Evolutionary conservation across 2,329 filamentous ascomycete genomes (phyloP).

Genomic region (Aspergillus pseudonomiae): DNA sequence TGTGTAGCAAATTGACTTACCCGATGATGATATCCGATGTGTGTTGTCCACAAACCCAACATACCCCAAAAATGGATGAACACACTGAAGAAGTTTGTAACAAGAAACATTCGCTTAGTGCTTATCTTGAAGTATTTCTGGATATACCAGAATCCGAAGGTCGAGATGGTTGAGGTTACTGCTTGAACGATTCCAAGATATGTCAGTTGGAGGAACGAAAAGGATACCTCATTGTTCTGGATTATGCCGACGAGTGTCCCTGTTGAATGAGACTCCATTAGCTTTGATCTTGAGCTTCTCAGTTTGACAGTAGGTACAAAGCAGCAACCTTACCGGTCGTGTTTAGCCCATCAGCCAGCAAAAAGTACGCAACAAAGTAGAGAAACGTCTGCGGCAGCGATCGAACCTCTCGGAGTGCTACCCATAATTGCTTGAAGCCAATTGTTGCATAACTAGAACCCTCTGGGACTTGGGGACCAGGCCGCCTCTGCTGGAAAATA

Average conservation of each 20-base stretch:
- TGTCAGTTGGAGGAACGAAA: conserved; percentile 46
- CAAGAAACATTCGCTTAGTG: conserved; percentile 47
- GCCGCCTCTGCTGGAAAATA: conserved; percentile 45
- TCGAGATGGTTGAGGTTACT: conserved; percentile 41
- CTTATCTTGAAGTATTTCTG: conserved; percentile 45
- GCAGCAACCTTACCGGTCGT: conserved; percentile 37
- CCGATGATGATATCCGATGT: conserved; percentile 44
- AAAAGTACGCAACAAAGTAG: conserved; percentile 47
- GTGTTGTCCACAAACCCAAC: conserved; percentile 44
- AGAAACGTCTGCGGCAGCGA: conserved; percentile 46
- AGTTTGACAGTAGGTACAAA: neutral
- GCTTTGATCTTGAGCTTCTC: neutral
- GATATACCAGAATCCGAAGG: conserved; percentile 48
- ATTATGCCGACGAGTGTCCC: conserved; percentile 44
- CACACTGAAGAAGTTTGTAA: conserved; percentile 46
- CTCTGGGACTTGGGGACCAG: conserved; percentile 43
- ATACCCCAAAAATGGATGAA: conserved; percentile 49
- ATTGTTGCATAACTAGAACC: conserved; percentile 45
- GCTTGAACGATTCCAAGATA: conserved; percentile 47
- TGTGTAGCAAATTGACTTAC: conserved; percentile 20
- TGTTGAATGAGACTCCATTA: conserved; percentile 3
- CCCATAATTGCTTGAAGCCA: conserved; percentile 46
- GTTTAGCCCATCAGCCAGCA: conserved; percentile 47
- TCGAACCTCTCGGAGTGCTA: conserved; percentile 41
- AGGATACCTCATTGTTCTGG: conserved; percentile 44